These are phyloP conservation scores for Bjerkandera adusta DNA, from an alignment of 1,284 basidiomycete genomes.

Conservation along the genomic window DNA sequence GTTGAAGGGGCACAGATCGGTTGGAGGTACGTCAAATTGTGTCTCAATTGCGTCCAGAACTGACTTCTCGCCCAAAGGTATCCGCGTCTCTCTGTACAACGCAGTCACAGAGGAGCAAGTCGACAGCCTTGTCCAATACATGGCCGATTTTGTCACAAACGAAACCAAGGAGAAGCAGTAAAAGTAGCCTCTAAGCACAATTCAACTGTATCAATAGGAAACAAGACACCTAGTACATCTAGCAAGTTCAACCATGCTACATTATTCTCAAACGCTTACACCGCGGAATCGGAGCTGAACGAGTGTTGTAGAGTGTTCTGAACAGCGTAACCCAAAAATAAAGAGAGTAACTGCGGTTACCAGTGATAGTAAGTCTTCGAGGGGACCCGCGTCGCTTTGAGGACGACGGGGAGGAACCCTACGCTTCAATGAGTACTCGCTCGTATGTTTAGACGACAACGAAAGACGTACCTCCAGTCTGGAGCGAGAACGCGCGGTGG, in stretches of 20 bases:
- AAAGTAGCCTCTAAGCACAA: too few relatives aligned
- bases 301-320: too few relatives aligned
- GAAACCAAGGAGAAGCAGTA: slow-evolving; percentile 12
- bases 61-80: slow-evolving; percentile 45
- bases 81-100: slow-evolving; percentile 94
- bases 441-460: not conserved
- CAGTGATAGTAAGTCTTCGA: too few relatives aligned
- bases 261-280: too few relatives aligned
- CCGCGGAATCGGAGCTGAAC: too few relatives aligned
- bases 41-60: slow-evolving; percentile 19
- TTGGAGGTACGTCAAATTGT: slow-evolving; percentile 48
- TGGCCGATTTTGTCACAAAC: slow-evolving; percentile 47
- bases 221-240: too few relatives aligned
- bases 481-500: slow-evolving; percentile 5
- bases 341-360: too few relatives aligned
- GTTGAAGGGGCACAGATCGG: slow-evolving; percentile 85
- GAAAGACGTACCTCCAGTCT: slow-evolving; percentile 2
- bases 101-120: slow-evolving; percentile 84
- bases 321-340: too few relatives aligned
- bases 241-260: too few relatives aligned
- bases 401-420: slow-evolving; percentile 7
- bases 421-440: not conserved
- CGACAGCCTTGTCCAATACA: slow-evolving; percentile 60
- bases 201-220: too few relatives aligned
- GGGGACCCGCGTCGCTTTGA: slow-evolving; percentile 6